These are phyloP conservation scores for Botrytis tulipae DNA, from an alignment of 2,329 filamentous ascomycete genomes.

Conservation along the genomic window DNA sequence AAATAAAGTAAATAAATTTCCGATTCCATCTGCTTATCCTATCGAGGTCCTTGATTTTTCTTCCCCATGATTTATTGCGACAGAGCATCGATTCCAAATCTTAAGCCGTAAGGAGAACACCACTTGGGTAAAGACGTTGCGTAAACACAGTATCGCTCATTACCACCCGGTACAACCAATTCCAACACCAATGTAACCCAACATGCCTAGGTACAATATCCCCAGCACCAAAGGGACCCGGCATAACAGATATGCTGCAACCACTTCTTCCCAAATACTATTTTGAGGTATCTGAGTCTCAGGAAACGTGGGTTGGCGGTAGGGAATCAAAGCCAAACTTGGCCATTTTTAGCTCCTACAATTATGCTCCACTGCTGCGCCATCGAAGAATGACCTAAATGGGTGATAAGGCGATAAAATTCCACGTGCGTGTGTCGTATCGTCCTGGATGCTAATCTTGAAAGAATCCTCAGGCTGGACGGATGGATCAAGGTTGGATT, in stretches of 20 bases:
- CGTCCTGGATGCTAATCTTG: background rate
- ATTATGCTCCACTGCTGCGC: constrained; percentile 10
- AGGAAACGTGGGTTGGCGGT: background rate
- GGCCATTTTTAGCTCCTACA: constrained; percentile 1
- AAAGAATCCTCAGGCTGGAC: background rate
- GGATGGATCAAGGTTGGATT: background rate
- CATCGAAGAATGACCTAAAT: background rate
- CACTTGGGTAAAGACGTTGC: background rate
- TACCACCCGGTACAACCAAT: background rate
- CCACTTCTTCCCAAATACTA: background rate
- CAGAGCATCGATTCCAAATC: background rate
- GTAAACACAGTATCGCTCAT: background rate
- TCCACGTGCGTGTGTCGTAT: constrained; percentile 11
- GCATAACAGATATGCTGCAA: background rate
- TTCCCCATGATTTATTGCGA: background rate
- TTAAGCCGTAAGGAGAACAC: background rate
- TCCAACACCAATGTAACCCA: constrained; percentile 6
- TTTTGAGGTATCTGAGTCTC: constrained; percentile 1
- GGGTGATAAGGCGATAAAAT: background rate
- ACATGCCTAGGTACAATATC: background rate
- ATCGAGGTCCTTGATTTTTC: constrained; percentile 5
- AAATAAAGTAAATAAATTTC: constrained; percentile 11
- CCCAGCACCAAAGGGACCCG: constrained; percentile 5
- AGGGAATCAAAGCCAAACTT: background rate
- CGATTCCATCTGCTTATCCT: background rate